Evolutionary conservation across 2,329 filamentous ascomycete species (phyloP), one percentile per base, ranked within the genome.

Genomic region (Phialophora macrospora): DNA sequence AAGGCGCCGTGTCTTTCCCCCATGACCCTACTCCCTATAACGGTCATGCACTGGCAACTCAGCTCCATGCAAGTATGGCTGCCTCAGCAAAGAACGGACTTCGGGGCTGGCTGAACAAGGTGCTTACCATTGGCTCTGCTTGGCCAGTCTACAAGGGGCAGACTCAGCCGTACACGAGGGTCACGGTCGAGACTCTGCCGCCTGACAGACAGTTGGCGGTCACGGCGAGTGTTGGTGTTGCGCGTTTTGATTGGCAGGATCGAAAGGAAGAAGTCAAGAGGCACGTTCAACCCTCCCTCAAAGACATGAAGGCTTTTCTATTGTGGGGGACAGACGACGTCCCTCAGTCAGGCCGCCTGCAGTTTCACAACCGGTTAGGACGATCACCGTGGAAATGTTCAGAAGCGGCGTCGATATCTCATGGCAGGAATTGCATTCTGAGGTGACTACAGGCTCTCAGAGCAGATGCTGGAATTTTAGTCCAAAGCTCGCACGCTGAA

Each of bases 91-190:
- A 30, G 32, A 55, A 41, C 32, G 26, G n/a, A 26, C 6, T 20
- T 62, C 24, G 8, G 20, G 55, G 62, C 62, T 58, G 55, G 62
- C 62, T 63, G 62, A 58, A 59, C 48, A 24, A 51, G 34, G 32
- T 48, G 17, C 34, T 51, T 46, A 32, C 48, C 22, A 63, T 63
- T 63, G 62, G 62, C 48, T 34, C 24, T 24, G 17, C 46, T 59
- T 24, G 22, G 30, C 26, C 48, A 14, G 24, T 8, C 22, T 12
- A 55, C 54, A 48, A 59, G 62, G 55, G 62, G 55, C 38, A 63
- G 24, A 20, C 32, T 63, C 62, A 63, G 62, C 62, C 38, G 62
- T 52, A 59, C 48, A 59, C 62, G 30, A 63, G 46, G 4, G 38
- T 17, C 46, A 32, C 14, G 51, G 32, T 58, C 49, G 38, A 58